These are phyloP conservation scores for Sporodiniella umbellata DNA, from an alignment of 371 early-diverging fungal genomes.

Conservation along the genomic window DNA sequence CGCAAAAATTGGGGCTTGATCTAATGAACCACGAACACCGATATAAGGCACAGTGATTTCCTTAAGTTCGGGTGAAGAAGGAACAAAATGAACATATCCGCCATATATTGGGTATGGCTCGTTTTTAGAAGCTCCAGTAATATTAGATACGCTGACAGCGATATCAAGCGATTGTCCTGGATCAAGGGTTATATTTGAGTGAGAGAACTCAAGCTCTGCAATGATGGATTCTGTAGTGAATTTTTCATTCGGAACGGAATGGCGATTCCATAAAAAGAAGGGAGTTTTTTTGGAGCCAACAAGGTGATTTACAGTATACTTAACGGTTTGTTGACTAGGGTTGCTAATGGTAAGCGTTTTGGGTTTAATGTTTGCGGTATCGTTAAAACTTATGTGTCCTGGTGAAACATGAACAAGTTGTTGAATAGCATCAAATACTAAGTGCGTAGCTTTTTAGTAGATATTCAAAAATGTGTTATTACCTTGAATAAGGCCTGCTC, in stretches of 20 bases:
- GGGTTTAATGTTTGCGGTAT: slow-evolving; percentile 47
- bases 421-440: slow-evolving; percentile 53
- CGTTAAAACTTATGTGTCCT: slow-evolving; percentile 66
- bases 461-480: slow-evolving; percentile 1
- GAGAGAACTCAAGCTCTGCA: slow-evolving; percentile 32
- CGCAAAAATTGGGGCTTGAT: slow-evolving; percentile 47
- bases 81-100: slow-evolving; percentile 26
- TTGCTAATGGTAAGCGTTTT: slow-evolving; percentile 49
- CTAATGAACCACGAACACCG: slow-evolving; percentile 49
- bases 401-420: slow-evolving; percentile 57
- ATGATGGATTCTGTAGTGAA: slow-evolving; percentile 20
- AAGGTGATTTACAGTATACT: slow-evolving; percentile 53
- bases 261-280: slow-evolving; percentile 25
- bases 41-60: slow-evolving; percentile 51
- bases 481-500: slow-evolving; percentile 77
- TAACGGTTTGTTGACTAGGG: slow-evolving; percentile 38
- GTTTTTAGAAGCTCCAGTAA: slow-evolving; percentile 22
- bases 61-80: slow-evolving; percentile 5
- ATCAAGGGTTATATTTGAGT: slow-evolving; percentile 20
- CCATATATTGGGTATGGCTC: slow-evolving; percentile 41
- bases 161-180: slow-evolving; percentile 38
- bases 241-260: slow-evolving; percentile 11
- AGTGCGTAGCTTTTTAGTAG: slow-evolving; percentile 16
- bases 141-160: slow-evolving; percentile 33
- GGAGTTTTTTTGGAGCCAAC: slow-evolving; percentile 7